phyloP scores from a whole-genome alignment of 768 basidiomycete genomes.

The Kwoniella dejecticola region DNA sequence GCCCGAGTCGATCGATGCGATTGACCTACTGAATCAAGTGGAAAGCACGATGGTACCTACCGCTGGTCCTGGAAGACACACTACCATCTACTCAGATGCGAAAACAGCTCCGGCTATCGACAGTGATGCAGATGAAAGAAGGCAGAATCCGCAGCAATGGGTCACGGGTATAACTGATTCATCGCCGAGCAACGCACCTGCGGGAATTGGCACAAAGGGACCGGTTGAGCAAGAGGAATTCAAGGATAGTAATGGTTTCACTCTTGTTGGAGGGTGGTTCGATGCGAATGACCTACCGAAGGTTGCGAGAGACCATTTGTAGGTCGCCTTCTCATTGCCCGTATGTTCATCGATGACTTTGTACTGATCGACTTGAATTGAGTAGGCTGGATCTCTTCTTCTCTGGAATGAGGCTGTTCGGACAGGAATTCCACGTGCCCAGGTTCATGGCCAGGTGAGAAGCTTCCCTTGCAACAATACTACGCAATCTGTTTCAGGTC shows the following conservation, averaged over 20 bases:
- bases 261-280: constrained; percentile 49
- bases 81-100: background rate
- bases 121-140: background rate
- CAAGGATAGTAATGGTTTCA: constrained; percentile 20
- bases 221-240: background rate
- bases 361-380: background rate
- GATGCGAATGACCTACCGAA: constrained; percentile 47
- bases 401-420: constrained; percentile 36
- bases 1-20: too few species aligned
- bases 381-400: constrained; percentile 48
- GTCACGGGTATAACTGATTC: constrained; percentile 17
- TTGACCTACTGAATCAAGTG: background rate
- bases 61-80: background rate
- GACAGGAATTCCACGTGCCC: constrained; percentile 44
- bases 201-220: constrained; percentile 6
- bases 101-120: too few species aligned
- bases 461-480: background rate
- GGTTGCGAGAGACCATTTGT: constrained; percentile 49
- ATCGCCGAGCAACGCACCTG: constrained; percentile 3
- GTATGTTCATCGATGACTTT: too few species aligned
- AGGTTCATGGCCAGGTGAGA: constrained; percentile 46
- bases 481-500: background rate
- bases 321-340: too few species aligned
- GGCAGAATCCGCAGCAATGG: constrained; percentile 7
- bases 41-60: background rate